Conservation (phyloP, 352 stramenopile genomes). For the Phytophthora citrophthora region DNA sequence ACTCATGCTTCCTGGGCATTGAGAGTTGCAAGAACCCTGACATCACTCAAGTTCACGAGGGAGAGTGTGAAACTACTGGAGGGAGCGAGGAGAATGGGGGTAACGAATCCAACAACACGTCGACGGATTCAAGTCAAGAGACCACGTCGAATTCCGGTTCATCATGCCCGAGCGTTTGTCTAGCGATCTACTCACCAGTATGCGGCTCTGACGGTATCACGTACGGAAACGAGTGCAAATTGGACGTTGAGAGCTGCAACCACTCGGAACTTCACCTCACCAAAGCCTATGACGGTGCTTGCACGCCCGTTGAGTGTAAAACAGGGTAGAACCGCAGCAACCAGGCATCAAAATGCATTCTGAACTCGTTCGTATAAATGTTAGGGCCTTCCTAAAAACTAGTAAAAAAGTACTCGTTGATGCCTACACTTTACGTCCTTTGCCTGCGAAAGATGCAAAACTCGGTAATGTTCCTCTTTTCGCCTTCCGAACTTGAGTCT, state of each 20-base stretch:
- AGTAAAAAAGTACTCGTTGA: neutral
- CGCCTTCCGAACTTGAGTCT: constrained; percentile 49
- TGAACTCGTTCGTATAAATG: too few relatives aligned
- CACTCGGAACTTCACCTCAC: constrained; percentile 25
- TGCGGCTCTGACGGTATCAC: constrained; percentile 46
- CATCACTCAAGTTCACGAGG: constrained; percentile 39
- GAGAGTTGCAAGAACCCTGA: constrained; percentile 21
- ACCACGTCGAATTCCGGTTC: neutral
- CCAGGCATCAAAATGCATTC: too few relatives aligned
- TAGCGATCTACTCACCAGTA: constrained; percentile 26
- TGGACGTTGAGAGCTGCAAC: constrained; percentile 30
- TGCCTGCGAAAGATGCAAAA: constrained; percentile 47
- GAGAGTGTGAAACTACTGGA: constrained; percentile 33
- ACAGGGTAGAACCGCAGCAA: neutral
- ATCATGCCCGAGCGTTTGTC: constrained; percentile 35
- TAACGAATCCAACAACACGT: neutral
- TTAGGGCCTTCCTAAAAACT: neutral
- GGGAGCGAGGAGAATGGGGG: neutral
- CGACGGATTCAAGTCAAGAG: constrained; percentile 14
- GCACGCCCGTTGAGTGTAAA: constrained; percentile 14
- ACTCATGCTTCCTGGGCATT: constrained; percentile 28
- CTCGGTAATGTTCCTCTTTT: constrained; percentile 63
- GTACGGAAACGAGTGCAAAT: constrained; percentile 41
- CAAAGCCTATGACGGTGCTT: constrained; percentile 14
- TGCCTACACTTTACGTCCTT: constrained; percentile 14